Conservation (phyloP, 148 eudicot species). For the Silene uniflora region DNA sequence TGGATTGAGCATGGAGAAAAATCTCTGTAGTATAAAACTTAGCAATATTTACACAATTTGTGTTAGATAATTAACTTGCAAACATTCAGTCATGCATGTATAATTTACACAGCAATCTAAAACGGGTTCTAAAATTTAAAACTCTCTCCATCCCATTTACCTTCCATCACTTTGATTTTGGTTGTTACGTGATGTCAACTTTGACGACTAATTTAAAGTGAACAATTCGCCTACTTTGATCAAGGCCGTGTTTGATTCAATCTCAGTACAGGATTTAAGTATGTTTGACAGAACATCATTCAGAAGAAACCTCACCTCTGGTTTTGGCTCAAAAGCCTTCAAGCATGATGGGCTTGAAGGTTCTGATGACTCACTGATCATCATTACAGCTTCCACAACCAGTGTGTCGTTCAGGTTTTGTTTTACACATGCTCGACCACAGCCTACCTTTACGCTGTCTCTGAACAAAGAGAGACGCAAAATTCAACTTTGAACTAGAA, state of each 20-base stretch:
- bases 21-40: too few species aligned
- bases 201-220: too few species aligned
- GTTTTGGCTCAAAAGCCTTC: slow-evolving; percentile 43
- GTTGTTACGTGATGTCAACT: too few species aligned
- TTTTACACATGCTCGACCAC: slow-evolving; percentile 50
- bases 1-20: too few species aligned
- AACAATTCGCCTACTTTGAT: too few species aligned
- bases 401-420: slow-evolving; percentile 35
- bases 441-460: slow-evolving; percentile 58
- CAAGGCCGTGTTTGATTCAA: not conserved
- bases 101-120: not conserved
- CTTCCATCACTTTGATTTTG: not conserved
- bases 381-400: slow-evolving; percentile 73
- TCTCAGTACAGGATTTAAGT: not conserved
- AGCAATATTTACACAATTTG: slow-evolving; percentile 7
- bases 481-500: not conserved
- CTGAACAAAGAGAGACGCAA: slow-evolving; percentile 30
- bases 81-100: not conserved
- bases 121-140: not conserved
- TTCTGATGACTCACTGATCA: slow-evolving; percentile 53
- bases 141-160: too few species aligned
- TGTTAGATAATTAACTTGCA: slow-evolving; percentile 10
- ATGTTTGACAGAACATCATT: too few species aligned
- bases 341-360: slow-evolving; percentile 45
- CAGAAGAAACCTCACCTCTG: too few species aligned